Evolutionary conservation across 179 eudicot species (phyloP).

Genomic region (Nepenthes alata): DNA sequence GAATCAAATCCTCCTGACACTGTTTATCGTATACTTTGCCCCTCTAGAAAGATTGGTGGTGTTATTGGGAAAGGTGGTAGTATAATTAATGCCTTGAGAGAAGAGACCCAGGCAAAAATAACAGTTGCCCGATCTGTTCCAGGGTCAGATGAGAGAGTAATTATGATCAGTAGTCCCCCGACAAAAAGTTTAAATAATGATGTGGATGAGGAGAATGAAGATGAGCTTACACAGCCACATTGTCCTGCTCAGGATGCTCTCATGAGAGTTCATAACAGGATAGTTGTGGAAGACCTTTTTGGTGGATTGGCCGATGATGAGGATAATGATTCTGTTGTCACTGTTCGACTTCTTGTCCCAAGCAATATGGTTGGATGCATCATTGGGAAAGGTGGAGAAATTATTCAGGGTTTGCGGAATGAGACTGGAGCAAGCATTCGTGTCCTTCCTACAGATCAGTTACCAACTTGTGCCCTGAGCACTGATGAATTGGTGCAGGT

Average conservation of each 20-base stretch:
- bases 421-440: slow-evolving; percentile 80
- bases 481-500: slow-evolving; percentile 82
- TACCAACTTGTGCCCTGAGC: slow-evolving; percentile 62
- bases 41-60: slow-evolving; percentile 56
- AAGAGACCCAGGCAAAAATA: slow-evolving; percentile 61
- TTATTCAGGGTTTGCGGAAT: slow-evolving; percentile 61
- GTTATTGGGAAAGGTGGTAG: slow-evolving; percentile 84
- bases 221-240: slow-evolving; percentile 33
- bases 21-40: slow-evolving; percentile 62
- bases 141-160: slow-evolving; percentile 76
- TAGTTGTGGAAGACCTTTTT: slow-evolving; percentile 49
- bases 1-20: slow-evolving; percentile 48
- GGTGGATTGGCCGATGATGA: slow-evolving; percentile 30
- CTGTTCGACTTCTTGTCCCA: slow-evolving; percentile 72
- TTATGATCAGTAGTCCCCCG: slow-evolving; percentile 54
- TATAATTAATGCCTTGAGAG: slow-evolving; percentile 58
- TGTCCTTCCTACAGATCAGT: slow-evolving; percentile 63
- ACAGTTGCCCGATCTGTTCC: slow-evolving; percentile 60
- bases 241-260: slow-evolving; percentile 85
- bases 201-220: slow-evolving; percentile 18
- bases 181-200: slow-evolving; percentile 19
- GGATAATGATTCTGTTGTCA: slow-evolving; percentile 24
- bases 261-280: slow-evolving; percentile 60
- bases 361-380: slow-evolving; percentile 66
- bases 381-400: slow-evolving; percentile 75